Conservation (phyloP, 306 rosid genomes). For the Fragaria nilgerrensis region DNA sequence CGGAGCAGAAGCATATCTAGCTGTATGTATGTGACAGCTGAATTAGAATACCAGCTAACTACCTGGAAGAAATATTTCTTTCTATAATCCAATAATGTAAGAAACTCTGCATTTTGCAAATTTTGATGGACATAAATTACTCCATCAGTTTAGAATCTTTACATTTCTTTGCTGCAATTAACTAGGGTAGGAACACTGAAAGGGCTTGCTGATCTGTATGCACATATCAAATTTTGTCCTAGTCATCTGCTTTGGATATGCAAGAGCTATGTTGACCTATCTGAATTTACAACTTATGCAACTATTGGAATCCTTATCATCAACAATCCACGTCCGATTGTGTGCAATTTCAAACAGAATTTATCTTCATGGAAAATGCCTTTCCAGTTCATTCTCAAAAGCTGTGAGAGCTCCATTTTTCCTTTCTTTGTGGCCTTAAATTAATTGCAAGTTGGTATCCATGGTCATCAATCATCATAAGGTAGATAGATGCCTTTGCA, state of each 20-base stretch:
- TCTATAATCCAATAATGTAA: background rate
- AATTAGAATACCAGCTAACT: background rate
- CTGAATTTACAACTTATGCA: background rate
- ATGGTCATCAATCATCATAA: background rate
- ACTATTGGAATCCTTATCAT: slow-evolving; percentile 53
- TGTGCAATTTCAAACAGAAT: slow-evolving; percentile 18
- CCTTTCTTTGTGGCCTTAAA: background rate
- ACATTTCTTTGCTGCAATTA: background rate
- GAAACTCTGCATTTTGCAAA: background rate
- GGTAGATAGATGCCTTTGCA: background rate
- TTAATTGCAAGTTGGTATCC: slow-evolving; percentile 32
- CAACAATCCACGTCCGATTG: slow-evolving; percentile 32
- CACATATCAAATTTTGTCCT: background rate
- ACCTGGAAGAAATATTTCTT: background rate
- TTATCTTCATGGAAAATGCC: slow-evolving; percentile 29
- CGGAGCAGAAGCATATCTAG: background rate
- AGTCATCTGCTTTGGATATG: slow-evolving; percentile 17
- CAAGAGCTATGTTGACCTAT: slow-evolving; percentile 12
- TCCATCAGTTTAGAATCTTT: background rate
- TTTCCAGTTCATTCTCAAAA: slow-evolving; percentile 37
- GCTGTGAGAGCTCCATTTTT: slow-evolving; percentile 23
- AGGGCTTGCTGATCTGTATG: background rate
- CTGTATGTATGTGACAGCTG: slow-evolving; percentile 9
- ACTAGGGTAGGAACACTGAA: background rate
- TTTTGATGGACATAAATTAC: background rate